Conservation (phyloP, 1,284 basidiomycete genomes). For the Trametes pubescens region DNA sequence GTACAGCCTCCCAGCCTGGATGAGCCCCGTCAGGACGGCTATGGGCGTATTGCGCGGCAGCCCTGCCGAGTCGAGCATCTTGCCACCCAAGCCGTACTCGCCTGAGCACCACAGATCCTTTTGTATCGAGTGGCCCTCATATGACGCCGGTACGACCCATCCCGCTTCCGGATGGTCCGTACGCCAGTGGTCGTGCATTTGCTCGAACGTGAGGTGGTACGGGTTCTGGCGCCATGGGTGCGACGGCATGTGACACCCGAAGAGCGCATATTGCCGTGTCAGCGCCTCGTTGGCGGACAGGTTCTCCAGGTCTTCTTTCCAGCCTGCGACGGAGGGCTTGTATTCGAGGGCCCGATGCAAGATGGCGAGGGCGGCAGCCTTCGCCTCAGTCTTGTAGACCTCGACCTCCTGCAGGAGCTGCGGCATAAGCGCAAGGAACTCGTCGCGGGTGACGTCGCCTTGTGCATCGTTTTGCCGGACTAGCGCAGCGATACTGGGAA, state of each 20-base stretch:
- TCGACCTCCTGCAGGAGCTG: neutral
- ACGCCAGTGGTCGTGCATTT: conserved; percentile 19
- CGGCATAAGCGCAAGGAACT: neutral
- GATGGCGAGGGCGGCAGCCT: neutral
- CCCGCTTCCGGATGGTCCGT: neutral
- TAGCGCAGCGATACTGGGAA: neutral
- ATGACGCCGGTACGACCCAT: neutral
- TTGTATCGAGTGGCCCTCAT: neutral
- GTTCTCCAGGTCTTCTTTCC: neutral
- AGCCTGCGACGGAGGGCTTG: neutral
- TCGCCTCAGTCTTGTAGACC: neutral
- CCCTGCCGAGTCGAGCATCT: conserved; percentile 7
- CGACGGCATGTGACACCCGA: neutral
- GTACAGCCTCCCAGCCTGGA: conserved; percentile 9
- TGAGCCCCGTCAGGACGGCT: neutral
- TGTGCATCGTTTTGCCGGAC: neutral
- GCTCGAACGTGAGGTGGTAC: conserved; percentile 8
- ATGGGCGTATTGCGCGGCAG: conserved; percentile 3
- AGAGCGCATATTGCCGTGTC: conserved; percentile 5
- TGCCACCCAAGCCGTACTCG: neutral
- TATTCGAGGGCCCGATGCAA: neutral
- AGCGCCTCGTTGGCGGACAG: neutral
- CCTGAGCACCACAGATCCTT: neutral
- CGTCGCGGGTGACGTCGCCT: neutral
- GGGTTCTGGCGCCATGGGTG: neutral